Base-by-base conservation (phyloP, 2,329 filamentous ascomycete species). In the Bipolaris gigantea region DNA sequence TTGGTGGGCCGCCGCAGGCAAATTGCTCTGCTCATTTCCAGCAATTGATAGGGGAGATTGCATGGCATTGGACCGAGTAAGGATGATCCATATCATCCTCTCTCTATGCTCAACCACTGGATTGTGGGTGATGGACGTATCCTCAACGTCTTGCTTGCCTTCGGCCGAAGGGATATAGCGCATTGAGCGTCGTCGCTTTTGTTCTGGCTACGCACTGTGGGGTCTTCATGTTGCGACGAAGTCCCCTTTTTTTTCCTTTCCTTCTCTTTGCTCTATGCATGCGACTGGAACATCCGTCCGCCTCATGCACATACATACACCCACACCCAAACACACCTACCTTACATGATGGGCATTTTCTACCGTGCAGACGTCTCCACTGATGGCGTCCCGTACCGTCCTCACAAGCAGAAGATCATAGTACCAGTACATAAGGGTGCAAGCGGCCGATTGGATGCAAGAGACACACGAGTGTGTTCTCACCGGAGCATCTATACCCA, bases 1-100 rank as follows among this genome's bases (percentile, higher is more conserved):
- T 39, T 36, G 42, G 32, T 36, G 35, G 35, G 27, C 50, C 50
- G 61, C 59, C 59, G 56, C 62, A 49, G 53, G 54, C 52, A 59
- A 50, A 63, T 59, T 61, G 53, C 50, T 42, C 39, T 42, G 16
- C 30, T 47, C 48, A 55, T 55, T 51, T 47, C 52, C 38, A 39
- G 33, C 49, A 52, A 57, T 57, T 50, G 57, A 60, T 57, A 52
- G 38, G 21, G 34, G 39, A 55, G 38, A 46, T 55, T 40, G 19
- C 36, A 2, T 45, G 16, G 7, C n/a, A 18, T 47, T 32, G 25
- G 18, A 7, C 21, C 19, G 13, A n/a, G 19, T 40, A 21, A 25
- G 38, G 38, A 18, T 40, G 27, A 30, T 30, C 27, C 27, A 30
- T 30, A 30, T 16, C 19, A 15, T 13, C 23, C 18, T 40, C 19